Evolutionary conservation across 768 basidiomycete species (phyloP), one percentile per base, ranked within the genome.

Genomic region (Boletus rex-veris): DNA sequence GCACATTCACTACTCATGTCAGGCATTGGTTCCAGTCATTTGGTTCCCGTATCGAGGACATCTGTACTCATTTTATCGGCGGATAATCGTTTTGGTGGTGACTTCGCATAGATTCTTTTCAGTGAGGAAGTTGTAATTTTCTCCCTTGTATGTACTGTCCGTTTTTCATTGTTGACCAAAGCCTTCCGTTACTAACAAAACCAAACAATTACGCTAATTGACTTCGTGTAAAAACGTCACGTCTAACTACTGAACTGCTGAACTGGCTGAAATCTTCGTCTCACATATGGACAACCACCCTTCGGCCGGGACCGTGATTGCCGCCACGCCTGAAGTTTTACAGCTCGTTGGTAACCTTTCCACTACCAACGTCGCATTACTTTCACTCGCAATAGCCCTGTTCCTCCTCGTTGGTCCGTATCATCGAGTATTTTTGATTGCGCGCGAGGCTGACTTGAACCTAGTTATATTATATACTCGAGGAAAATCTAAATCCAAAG

Each of bases 401-500:
- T 47, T 80, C 9, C 60, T 79, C 24, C 45, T 81, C 30, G 66
- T 74, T 49, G 67, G 81, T 83, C 38, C 53, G 77, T 73, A 59
- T 40, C 55, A 39, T 41, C 26, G 39, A 38, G 39, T 16, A 41
- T 30, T 37, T 26, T 24, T 42, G 40, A 21, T 48, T 40, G 41
- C 30, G 44, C 6, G n/a, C 37, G 46, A 48, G 11, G 26, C 63
- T 71, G 48, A 70, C 53, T 49, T 16, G 3, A 30, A 83, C 80
- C 77, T 38, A 62, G 69, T 80, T 31, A 51, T 80, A 12, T 62
- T 81, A 35, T 69, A 80, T 19, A 73, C 66, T 42, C 67, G 69
- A 12, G 72, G 74, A 49, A 81, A 72, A 61, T 74, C 79, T 7
- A 73, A 67, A 40, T 69, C 78, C 1, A 74, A 71, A 64, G 83